Evolutionary conservation across 441 rosid species (phyloP).

Genomic region (Syzygium malaccense): DNA sequence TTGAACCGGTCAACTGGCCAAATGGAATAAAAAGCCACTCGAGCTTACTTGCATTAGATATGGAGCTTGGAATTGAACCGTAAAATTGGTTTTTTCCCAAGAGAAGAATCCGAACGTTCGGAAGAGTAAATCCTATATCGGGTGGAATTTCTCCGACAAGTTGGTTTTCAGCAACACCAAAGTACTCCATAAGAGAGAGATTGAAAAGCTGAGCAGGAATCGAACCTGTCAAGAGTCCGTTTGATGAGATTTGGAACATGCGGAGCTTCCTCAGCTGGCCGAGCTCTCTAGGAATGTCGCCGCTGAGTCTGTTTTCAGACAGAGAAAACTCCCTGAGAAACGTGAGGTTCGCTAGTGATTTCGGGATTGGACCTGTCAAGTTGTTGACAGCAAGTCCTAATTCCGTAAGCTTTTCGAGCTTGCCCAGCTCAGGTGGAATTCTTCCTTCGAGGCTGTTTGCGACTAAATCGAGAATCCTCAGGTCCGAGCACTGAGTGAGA

Average conservation of each 20-base stretch:
- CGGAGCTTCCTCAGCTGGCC: conserved; percentile 19
- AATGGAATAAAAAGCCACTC: background rate
- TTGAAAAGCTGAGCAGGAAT: conserved; percentile 36
- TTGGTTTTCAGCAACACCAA: conserved; percentile 26
- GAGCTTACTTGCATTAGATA: background rate
- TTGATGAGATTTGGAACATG: conserved; percentile 19
- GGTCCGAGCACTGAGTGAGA: background rate
- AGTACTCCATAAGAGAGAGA: conserved; percentile 26
- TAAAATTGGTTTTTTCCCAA: background rate
- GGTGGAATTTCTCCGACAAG: conserved; percentile 5
- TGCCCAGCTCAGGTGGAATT: conserved; percentile 23
- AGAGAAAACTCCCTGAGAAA: conserved; percentile 12
- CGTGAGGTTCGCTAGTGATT: conserved; percentile 38
- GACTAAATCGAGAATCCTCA: background rate
- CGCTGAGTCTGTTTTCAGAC: conserved; percentile 14
- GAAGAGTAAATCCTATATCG: background rate
- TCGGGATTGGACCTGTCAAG: conserved; percentile 36
- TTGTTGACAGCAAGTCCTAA: conserved; percentile 19
- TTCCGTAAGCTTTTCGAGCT: conserved; percentile 11
- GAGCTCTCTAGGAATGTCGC: conserved; percentile 31
- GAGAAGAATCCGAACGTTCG: background rate
- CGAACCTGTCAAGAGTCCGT: conserved; percentile 25
- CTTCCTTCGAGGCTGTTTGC: conserved; percentile 22
- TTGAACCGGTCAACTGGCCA: background rate
- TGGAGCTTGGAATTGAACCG: background rate